phyloP scores from a whole-genome alignment of 805 yeast genomes.

The Saccharomycodes ludwigii region DNA sequence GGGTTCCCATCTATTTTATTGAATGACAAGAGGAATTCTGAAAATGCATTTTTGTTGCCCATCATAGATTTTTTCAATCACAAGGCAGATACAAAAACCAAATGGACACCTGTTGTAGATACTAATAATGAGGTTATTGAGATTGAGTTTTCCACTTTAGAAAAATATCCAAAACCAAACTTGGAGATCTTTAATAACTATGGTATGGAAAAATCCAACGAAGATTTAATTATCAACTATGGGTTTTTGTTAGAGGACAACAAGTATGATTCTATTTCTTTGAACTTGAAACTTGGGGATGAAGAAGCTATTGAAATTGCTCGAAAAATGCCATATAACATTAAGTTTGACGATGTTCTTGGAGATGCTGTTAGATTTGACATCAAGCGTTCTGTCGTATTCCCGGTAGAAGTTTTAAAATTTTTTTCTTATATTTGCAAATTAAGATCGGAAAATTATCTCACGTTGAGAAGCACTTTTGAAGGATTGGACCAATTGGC shows the following conservation, averaged over 20 bases:
- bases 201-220: slow-evolving; percentile 72
- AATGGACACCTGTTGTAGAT: slow-evolving; percentile 39
- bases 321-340: slow-evolving; percentile 24
- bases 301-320: slow-evolving; percentile 21
- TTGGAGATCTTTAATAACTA: slow-evolving; percentile 65
- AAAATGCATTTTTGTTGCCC: slow-evolving; percentile 62
- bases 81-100: slow-evolving; percentile 42
- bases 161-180: slow-evolving; percentile 18
- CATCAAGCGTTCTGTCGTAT: slow-evolving; percentile 20
- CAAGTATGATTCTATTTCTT: slow-evolving; percentile 42
- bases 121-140: slow-evolving; percentile 9
- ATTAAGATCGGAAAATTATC: slow-evolving; percentile 32
- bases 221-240: slow-evolving; percentile 67
- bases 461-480: slow-evolving; percentile 42
- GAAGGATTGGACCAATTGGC: slow-evolving; percentile 49
- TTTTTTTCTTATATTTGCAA: slow-evolving; percentile 45
- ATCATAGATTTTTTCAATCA: slow-evolving; percentile 74
- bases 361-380: slow-evolving; percentile 29
- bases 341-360: slow-evolving; percentile 29
- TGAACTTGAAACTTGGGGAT: slow-evolving; percentile 42
- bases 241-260: slow-evolving; percentile 56
- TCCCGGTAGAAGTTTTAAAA: slow-evolving; percentile 35
- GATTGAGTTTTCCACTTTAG: slow-evolving; percentile 33
- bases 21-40: slow-evolving; percentile 25
- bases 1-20: slow-evolving; percentile 68